Base-by-base conservation (phyloP, 805 yeast species). In the Millerozyma miso region DNA sequence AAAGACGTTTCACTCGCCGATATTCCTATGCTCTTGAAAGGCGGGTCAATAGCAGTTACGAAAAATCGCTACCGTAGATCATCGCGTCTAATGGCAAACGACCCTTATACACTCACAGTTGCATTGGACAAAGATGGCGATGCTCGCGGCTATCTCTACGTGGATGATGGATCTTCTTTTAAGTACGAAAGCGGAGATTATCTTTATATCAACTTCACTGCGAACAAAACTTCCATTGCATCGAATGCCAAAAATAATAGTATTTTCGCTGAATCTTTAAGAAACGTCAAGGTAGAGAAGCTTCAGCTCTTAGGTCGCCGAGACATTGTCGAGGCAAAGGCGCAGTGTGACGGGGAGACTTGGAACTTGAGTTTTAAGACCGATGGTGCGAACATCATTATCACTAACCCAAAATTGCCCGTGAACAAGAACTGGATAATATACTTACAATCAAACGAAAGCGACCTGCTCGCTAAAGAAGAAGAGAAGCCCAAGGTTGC, bases 151-250 rank as follows among this genome's bases (percentile, higher is more conserved):
- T 60, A 65, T 14, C 58, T 90, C 26, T 90, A 89, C 59, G 62
- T 85, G 31, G 98, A 90, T 59, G 98, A 90, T 61, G 96, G 95
- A 13, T 85, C 82, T 51, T 72, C 90, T 0, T 86, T 75, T 51
- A 76, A 69, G 35, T 80, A 80, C 56, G 44, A 59, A 26, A 50
- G 64, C 1, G 85, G 83, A 4, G 81, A 78, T 19, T 82, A 48
- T 53, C 41, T 79, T 2, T 59, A 66, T 35, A 55, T 79, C 1
- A 53, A 66, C 1, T 71, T 86, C 29, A 49, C 49, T 2, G 67
- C 71, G 14, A 52, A 60, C 10, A 62, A 65, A 16, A 60, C 65
- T n/a, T 41, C 43, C 5, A 44, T 80, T 3, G 19, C 16, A 10
- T 44, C 44, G 5, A 19, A 12, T 2, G 50, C 51, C n/a, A 20